These are phyloP conservation scores for Ceratocystis alfenasii DNA, from an alignment of 2,329 filamentous ascomycete species.

Conservation along the genomic window DNA sequence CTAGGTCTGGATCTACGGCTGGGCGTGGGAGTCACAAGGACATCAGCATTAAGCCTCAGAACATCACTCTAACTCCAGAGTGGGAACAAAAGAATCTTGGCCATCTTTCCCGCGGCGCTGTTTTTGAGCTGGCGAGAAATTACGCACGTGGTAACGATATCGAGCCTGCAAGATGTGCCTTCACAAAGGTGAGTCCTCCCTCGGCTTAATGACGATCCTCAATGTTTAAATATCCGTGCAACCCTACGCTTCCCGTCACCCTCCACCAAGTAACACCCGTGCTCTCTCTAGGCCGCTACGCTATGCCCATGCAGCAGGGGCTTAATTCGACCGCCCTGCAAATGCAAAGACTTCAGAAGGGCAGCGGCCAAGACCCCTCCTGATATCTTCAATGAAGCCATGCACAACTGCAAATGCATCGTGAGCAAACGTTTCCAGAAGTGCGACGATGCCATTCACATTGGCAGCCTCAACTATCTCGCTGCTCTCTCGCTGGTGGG, in stretches of 20 bases:
- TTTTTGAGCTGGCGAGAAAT: not conserved
- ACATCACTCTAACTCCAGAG: not conserved
- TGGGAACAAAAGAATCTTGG: conserved; percentile 1
- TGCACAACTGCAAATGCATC: conserved; percentile 32
- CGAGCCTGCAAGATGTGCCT: not conserved
- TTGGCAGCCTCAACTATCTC: conserved; percentile 34
- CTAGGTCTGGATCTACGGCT: not conserved
- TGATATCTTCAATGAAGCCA: conserved; percentile 33
- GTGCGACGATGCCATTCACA: conserved; percentile 31
- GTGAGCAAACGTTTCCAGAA: conserved; percentile 32
- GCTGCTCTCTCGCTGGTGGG: conserved; percentile 32
- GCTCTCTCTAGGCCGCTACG: conserved; percentile 15
- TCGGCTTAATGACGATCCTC: not conserved
- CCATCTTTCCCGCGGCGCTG: not conserved
- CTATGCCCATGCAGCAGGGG: conserved; percentile 30
- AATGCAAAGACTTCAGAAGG: conserved; percentile 33
- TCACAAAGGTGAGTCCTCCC: not conserved
- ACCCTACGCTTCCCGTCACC: no score
- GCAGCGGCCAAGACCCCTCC: conserved; percentile 21
- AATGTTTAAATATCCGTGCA: no score
- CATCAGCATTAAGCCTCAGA: not conserved
- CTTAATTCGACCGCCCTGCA: conserved; percentile 31
- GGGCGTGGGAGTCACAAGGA: not conserved
- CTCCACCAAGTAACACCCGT: no score
- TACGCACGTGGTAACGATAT: not conserved